These are phyloP conservation scores for Grammothele lineata DNA, from an alignment of 768 basidiomycete genomes.

Conservation along the genomic window DNA sequence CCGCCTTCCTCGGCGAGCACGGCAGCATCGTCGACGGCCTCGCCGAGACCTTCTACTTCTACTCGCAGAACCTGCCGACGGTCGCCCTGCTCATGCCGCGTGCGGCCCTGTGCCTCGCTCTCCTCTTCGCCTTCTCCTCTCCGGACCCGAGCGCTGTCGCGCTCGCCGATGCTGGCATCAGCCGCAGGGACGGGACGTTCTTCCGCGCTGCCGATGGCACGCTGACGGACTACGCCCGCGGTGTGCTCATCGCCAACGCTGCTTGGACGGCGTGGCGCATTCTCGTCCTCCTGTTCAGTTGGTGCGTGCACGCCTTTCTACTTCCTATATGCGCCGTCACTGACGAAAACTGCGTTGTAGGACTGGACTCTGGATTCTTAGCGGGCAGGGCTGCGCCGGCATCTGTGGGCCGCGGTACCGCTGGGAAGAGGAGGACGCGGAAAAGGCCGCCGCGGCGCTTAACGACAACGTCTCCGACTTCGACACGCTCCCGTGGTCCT, in stretches of 20 bases:
- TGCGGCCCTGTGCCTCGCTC: constrained; percentile 67
- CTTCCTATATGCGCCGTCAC: not conserved
- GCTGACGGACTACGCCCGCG: constrained; percentile 73
- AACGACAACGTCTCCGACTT: constrained; percentile 42
- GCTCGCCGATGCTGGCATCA: constrained; percentile 44
- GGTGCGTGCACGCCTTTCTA: constrained; percentile 40
- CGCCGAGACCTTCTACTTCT: constrained; percentile 82
- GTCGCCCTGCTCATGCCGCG: constrained; percentile 81
- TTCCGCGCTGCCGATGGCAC: constrained; percentile 62
- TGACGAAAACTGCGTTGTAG: constrained; percentile 30
- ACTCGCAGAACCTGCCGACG: constrained; percentile 82
- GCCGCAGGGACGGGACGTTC: constrained; percentile 66
- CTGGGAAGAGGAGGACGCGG: constrained; percentile 78
- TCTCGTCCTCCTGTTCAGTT: constrained; percentile 64
- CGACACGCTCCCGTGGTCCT: constrained; percentile 68
- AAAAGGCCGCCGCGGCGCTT: constrained; percentile 52
- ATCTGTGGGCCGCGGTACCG: constrained; percentile 77
- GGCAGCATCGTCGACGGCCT: constrained; percentile 52
- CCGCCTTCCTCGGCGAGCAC: constrained; percentile 54
- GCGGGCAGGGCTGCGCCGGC: constrained; percentile 75
- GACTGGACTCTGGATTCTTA: constrained; percentile 76
- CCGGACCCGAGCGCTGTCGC: constrained; percentile 44
- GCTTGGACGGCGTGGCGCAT: constrained; percentile 77
- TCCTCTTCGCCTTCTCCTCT: constrained; percentile 62
- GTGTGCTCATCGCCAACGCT: constrained; percentile 74